Evolutionary conservation across 108 stramenopile species (phyloP), one percentile per base, ranked within the genome.

Genomic region (Skeletonema menzelii): DNA sequence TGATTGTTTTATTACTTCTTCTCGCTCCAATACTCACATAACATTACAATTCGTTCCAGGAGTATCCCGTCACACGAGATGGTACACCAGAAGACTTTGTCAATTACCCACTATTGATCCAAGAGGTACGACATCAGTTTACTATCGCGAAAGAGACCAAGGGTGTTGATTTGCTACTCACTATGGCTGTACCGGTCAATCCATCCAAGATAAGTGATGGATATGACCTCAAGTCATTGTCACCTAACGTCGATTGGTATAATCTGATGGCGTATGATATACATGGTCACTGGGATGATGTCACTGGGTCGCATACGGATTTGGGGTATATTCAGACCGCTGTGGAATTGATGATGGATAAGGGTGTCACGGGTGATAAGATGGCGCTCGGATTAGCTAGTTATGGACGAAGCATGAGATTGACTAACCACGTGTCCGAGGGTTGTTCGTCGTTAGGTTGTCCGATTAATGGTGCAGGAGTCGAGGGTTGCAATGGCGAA

Each of bases 191-290:
- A 42, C 79, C 79, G 14, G 32, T 59, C 30, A 69, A 38, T 56
- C 42, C 46, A 7, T 59, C 55, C 13, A 73, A 74, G 40, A 30
- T 80, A 4, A 30, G 22, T 14, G 12, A 35, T 14, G 79, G 79
- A 27, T 80, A 56, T 63, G 53, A 80, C 47, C 38, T 80, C 26
- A 14, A 10, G 3, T 22, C 22, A 24, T 22, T 80, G 8, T 24
- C 72, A 5, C 15, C 40, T n/a, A 14, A 42, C 8, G 56, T 75
- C 13, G 73, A 80, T 65, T 80, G 72, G 73, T 80, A 70, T 17
- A 73, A 80, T 57, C n/a, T 80, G 13, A 80, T 80, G 79, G 35
- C 26, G 28, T 80, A 80, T 49, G 73, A 80, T 53, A 76, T 76
- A 10, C 13, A 76, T 30, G 74, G 73, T 15, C 42, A 67, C 5